A percentile compares a stretch with the other conserved stretches of the same genome.
phyloP scores from a whole-genome alignment of 2,329 filamentous ascomycete genomes.

The Colletotrichum cereale region DNA sequence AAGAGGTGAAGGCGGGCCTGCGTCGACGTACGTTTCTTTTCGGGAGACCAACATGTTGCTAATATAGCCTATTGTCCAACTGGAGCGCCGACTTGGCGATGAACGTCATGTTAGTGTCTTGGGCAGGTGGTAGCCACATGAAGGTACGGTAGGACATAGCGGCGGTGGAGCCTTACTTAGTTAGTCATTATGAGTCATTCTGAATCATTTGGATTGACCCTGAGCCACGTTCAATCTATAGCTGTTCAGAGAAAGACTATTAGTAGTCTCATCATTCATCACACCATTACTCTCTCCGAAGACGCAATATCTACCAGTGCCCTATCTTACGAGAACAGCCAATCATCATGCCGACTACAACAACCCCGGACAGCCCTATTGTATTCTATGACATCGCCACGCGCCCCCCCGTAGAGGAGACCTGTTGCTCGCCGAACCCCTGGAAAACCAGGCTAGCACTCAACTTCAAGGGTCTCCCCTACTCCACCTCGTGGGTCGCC shows the following conservation, averaged over 20 bases:
- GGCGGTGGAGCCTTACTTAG: background rate
- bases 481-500: slow-evolving; percentile 59
- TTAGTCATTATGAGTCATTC: background rate
- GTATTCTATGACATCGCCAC: slow-evolving; percentile 59
- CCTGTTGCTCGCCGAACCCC: slow-evolving; percentile 47
- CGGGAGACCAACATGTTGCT: background rate
- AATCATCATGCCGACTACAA: slow-evolving; percentile 29
- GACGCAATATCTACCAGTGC: background rate
- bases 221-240: too few relatives aligned
- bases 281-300: background rate
- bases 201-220: background rate
- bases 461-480: slow-evolving; percentile 55
- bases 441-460: slow-evolving; percentile 54
- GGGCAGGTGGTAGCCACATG: background rate
- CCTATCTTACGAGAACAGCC: background rate
- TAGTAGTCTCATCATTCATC: background rate
- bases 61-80: background rate
- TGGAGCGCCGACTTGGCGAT: background rate
- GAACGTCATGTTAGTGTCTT: background rate
- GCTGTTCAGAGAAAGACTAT: too few relatives aligned
- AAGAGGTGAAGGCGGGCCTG: too few relatives aligned
- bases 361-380: slow-evolving; percentile 43
- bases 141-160: background rate
- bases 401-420: slow-evolving; percentile 47
- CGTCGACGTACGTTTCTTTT: background rate